A percentile compares a stretch with the other conserved stretches of the same genome.
Conservation (phyloP, 2,329 filamentous ascomycete genomes). For the Geosmithia morbida region DNA sequence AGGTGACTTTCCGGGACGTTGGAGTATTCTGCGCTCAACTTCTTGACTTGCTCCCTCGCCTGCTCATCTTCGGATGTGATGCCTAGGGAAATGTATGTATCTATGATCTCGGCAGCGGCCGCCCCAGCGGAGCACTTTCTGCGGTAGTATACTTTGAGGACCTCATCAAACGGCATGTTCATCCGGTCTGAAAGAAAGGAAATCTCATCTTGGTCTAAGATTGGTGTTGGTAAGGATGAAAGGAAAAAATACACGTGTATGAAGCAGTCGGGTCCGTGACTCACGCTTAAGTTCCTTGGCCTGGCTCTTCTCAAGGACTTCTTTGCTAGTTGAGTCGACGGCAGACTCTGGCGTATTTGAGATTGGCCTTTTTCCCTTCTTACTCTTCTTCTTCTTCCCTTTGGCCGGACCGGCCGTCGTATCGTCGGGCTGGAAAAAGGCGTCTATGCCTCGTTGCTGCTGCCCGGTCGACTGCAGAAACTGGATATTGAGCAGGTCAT, state of each 20-base stretch:
- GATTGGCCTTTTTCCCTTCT: slow-evolving; percentile 1
- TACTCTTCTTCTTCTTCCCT: slow-evolving; percentile 22
- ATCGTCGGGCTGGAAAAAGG: slow-evolving; percentile 49
- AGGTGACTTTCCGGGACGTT: slow-evolving; percentile 29
- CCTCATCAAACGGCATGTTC: slow-evolving; percentile 22
- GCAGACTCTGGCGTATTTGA: not conserved
- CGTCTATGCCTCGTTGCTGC: slow-evolving; percentile 64
- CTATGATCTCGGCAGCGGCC: slow-evolving; percentile 25
- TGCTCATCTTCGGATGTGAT: slow-evolving; percentile 15
- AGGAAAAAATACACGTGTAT: not conserved
- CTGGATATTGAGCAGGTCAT: slow-evolving; percentile 66
- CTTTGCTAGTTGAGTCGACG: slow-evolving; percentile 5
- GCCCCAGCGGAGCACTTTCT: slow-evolving; percentile 21
- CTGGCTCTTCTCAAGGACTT: slow-evolving; percentile 1
- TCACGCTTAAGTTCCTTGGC: slow-evolving; percentile 14
- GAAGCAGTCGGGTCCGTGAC: slow-evolving; percentile 2
- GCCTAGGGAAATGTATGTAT: slow-evolving; percentile 24
- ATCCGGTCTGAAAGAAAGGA: slow-evolving; percentile 28
- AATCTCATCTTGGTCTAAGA: slow-evolving; percentile 22
- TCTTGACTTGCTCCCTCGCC: slow-evolving; percentile 13
- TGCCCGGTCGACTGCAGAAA: slow-evolving; percentile 57
- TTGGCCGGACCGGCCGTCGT: slow-evolving; percentile 13
- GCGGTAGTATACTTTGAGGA: slow-evolving; percentile 23
- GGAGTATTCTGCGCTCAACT: slow-evolving; percentile 21
- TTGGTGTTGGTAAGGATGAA: not conserved